phyloP scores from a whole-genome alignment of 441 rosid species.

The Manihot esculenta region DNA sequence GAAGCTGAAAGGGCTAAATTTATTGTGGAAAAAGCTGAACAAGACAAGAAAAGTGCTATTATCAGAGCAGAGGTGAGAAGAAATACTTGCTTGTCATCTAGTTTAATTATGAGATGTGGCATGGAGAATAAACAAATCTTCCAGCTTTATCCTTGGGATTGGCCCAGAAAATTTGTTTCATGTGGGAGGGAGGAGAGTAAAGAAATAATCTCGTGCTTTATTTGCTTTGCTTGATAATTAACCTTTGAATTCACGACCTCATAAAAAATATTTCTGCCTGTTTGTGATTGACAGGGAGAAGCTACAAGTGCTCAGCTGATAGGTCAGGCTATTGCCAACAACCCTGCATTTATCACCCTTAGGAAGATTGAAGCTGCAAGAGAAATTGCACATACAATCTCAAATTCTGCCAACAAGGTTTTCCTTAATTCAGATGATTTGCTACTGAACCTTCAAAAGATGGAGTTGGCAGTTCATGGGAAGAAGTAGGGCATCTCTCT shows the following conservation, averaged over 20 bases:
- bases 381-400: constrained; percentile 84
- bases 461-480: constrained; percentile 44
- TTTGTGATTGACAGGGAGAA: constrained; percentile 57
- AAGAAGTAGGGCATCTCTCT: constrained; percentile 37
- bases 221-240: neutral
- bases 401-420: constrained; percentile 72
- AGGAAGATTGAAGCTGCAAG: constrained; percentile 91
- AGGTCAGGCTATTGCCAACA: constrained; percentile 89
- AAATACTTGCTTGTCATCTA: neutral
- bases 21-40: constrained; percentile 87
- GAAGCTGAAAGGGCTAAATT: constrained; percentile 91
- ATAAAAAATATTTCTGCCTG: neutral
- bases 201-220: neutral
- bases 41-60: constrained; percentile 86
- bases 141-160: too few relatives aligned
- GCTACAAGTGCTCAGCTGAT: constrained; percentile 94
- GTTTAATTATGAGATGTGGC: neutral
- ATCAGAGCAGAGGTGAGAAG: constrained; percentile 83
- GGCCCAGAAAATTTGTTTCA: neutral
- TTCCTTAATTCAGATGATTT: constrained; percentile 71
- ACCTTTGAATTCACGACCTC: too few relatives aligned
- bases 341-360: constrained; percentile 83
- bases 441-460: constrained; percentile 70
- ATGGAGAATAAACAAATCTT: too few relatives aligned
- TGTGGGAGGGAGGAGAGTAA: too few relatives aligned